A percentile compares a stretch with the other conserved stretches of the same genome.
phyloP scores from a whole-genome alignment of 2,329 filamentous ascomycete species.

The Neoarthrinium moseri region DNA sequence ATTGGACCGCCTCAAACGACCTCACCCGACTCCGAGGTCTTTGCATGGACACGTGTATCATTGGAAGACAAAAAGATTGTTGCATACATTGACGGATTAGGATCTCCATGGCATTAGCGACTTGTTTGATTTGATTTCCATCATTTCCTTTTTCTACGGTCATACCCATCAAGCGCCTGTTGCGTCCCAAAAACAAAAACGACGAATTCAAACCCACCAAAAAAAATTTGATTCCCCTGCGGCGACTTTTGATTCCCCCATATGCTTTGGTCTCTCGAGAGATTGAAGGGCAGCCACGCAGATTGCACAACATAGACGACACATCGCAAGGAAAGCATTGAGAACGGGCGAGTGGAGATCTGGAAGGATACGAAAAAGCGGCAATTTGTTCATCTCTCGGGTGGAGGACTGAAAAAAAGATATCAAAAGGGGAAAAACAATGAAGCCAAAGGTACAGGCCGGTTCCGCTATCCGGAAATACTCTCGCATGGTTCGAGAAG shows the following conservation, averaged over 20 bases:
- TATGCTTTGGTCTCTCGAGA: neutral
- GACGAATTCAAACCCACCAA: conserved; percentile 22
- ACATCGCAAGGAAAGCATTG: conserved; percentile 4
- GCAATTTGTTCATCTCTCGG: conserved; percentile 4
- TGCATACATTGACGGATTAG: conserved; percentile 41
- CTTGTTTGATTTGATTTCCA: conserved; percentile 34
- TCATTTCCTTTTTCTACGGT: conserved; percentile 26
- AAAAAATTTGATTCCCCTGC: conserved; percentile 27
- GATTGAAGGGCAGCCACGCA: neutral
- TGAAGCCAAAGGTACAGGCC: neutral
- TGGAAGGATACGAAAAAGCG: neutral
- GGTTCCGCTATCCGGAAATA: conserved; percentile 1
- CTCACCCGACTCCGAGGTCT: conserved; percentile 14
- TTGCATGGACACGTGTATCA: conserved; percentile 34
- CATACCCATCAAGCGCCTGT: conserved; percentile 31
- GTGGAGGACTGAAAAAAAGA: conserved; percentile 1
- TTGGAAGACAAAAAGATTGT: conserved; percentile 43
- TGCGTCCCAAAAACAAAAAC: conserved; percentile 23
- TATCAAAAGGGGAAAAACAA: conserved; percentile 2
- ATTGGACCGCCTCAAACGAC: conserved; percentile 8
- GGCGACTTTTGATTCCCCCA: conserved; percentile 1
- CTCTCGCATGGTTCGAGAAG: conserved; percentile 9
- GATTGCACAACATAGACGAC: conserved; percentile 9
- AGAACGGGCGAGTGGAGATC: neutral
- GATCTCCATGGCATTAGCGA: conserved; percentile 48